A percentile compares a stretch with the other conserved stretches of the same genome.
Evolutionary conservation across 805 yeast genomes (phyloP).

Genomic region (Alloascoidea africana): DNA sequence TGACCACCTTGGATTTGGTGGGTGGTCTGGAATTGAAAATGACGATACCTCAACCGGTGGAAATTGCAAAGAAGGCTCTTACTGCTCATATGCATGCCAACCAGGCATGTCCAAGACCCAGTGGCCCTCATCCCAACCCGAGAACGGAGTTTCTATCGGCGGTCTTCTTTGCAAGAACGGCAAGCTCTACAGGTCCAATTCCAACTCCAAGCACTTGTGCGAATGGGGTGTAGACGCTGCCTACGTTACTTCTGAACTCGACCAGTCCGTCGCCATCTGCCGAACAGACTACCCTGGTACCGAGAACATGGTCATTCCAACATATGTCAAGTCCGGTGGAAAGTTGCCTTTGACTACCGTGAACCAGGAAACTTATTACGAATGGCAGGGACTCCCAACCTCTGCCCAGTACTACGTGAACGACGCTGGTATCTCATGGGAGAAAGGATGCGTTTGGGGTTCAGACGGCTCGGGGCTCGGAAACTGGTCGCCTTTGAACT

Average conservation of each 20-base stretch:
- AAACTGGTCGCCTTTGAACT: slow-evolving; percentile 95
- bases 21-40: slow-evolving; percentile 56
- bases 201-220: slow-evolving; percentile 55
- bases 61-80: slow-evolving; percentile 72
- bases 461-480: slow-evolving; percentile 64
- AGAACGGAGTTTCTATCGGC: slow-evolving; percentile 84
- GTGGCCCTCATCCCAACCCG: slow-evolving; percentile 85
- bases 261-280: slow-evolving; percentile 71
- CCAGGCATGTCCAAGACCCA: slow-evolving; percentile 98
- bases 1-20: slow-evolving; percentile 63
- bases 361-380: slow-evolving; percentile 60
- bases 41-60: slow-evolving; percentile 46
- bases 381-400: slow-evolving; percentile 69
- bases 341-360: slow-evolving; percentile 64
- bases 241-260: slow-evolving; percentile 45
- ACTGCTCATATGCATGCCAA: slow-evolving; percentile 97
- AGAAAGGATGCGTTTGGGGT: slow-evolving; percentile 96
- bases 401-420: slow-evolving; percentile 96
- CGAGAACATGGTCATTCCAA: slow-evolving; percentile 95
- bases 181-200: slow-evolving; percentile 68
- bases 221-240: slow-evolving; percentile 75
- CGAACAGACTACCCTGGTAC: slow-evolving; percentile 99
- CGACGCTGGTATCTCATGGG: slow-evolving; percentile 82
- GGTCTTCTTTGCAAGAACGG: slow-evolving; percentile 83
- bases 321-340: slow-evolving; percentile 58